Base-by-base conservation (phyloP, 1,284 basidiomycete genomes). In the Cerioporus squamosus region DNA sequence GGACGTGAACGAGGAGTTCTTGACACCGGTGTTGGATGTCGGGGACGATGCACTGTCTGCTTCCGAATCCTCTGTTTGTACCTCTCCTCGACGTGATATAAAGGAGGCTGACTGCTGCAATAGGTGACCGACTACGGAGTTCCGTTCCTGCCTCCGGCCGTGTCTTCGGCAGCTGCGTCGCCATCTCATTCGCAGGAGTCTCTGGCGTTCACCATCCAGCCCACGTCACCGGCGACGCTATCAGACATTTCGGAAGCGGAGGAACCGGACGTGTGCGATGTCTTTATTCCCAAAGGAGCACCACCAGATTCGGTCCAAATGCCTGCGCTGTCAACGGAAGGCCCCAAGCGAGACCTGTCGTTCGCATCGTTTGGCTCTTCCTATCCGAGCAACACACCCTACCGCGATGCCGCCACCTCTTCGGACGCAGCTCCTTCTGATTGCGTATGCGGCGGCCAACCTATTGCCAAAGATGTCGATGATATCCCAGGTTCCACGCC, bases 281-380 rank as follows among this genome's bases (percentile, higher is more conserved):
- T 24, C n/a, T 51, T 38, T 5, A 10, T 12, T 2, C 26, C 31
- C 22, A 15, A 5, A 2, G 26, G 6, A 17, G 14, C 18, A 5
- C 20, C 48, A 9, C 22, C 31, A 3, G 20, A 15, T 10, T 15
- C 33, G 3, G 33, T 14, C 33, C 33, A 36, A 12, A 14, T 36
- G 33, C 33, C 33, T 4, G 33, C 14, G 31, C 44, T 39, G 17
- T 20, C 24, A 3, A 1, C 23, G 8, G 26, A 24, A 29, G 20
- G 14, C n/a, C 15, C 33, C 6, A 36, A 22, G 10, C 33, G 24
- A 9, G 39, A 18, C 1, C 31, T 66, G 12, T 65, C 65, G 12
- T 64, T 63, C 39, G 45, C 63, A 6, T 63, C 65, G 1, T 66
- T 66, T 43, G 67, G 65, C 0, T 68, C 67, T 17, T 60, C 65